These are phyloP conservation scores for Lathyrus sativus DNA, from an alignment of 306 rosid genomes.

Conservation along the genomic window DNA sequence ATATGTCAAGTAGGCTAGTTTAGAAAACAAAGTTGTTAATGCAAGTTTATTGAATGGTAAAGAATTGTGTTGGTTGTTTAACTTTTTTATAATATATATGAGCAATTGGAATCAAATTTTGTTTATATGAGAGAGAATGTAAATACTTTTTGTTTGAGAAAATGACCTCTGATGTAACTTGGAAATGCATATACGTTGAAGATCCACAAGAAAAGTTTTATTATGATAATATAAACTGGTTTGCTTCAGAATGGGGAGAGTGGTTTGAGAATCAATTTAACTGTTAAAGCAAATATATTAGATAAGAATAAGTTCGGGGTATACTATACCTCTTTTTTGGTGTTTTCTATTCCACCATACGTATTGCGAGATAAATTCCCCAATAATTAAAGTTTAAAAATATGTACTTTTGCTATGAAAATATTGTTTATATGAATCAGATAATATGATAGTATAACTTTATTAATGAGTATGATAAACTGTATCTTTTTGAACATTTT, in stretches of 20 bases:
- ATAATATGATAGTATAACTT: not conserved
- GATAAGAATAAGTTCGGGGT: not conserved
- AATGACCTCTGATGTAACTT: slow-evolving; percentile 29
- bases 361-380: not conserved
- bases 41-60: not conserved
- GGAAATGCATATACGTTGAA: slow-evolving; percentile 3
- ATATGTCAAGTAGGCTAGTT: slow-evolving; percentile 27
- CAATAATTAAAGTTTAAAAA: not conserved
- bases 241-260: slow-evolving; percentile 14
- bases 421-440: not conserved
- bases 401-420: not conserved
- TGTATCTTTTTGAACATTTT: not conserved
- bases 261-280: not conserved
- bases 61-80: slow-evolving; percentile 10
- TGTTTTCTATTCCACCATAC: not conserved
- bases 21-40: not conserved
- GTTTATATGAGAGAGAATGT: not conserved
- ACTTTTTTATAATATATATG: not conserved
- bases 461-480: not conserved
- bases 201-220: slow-evolving; percentile 5
- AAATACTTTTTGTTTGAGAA: not conserved
- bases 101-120: not conserved
- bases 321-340: not conserved
- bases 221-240: slow-evolving; percentile 3
- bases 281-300: not conserved